Evolutionary conservation across 1,284 basidiomycete genomes (phyloP).

Genomic region (Singerocomus inundabilis): DNA sequence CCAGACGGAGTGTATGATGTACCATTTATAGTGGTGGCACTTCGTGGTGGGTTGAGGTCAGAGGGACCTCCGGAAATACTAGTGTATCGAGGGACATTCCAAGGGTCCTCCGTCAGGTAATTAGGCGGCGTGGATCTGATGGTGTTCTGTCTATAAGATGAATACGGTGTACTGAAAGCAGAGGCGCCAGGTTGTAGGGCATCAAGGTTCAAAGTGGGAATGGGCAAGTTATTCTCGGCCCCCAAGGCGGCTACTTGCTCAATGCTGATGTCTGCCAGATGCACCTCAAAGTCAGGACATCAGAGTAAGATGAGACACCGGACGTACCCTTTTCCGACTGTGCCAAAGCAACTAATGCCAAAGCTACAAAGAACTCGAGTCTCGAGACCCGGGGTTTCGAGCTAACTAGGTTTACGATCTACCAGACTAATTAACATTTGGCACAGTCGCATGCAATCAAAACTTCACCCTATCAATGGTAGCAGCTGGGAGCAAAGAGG

Average conservation of each 20-base stretch:
- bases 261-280: constrained; percentile 66
- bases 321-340: constrained; percentile 70
- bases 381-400: constrained; percentile 74
- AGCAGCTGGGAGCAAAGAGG: constrained; percentile 74
- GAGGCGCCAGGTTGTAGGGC: constrained; percentile 54
- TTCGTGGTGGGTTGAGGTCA: constrained; percentile 27
- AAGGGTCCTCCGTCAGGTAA: constrained; percentile 70
- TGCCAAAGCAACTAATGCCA: constrained; percentile 84
- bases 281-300: constrained; percentile 1
- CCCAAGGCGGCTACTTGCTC: constrained; percentile 76
- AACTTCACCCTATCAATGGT: constrained; percentile 75
- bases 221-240: constrained; percentile 68
- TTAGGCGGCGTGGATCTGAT: constrained; percentile 40
- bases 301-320: constrained; percentile 4
- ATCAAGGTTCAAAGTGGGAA: constrained; percentile 63
- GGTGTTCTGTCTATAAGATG: constrained; percentile 41
- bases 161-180: constrained; percentile 40
- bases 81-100: constrained; percentile 46
- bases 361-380: constrained; percentile 84
- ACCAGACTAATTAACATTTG: constrained; percentile 13
- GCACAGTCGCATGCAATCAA: neutral
- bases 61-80: constrained; percentile 11
- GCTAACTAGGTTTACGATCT: constrained; percentile 85
- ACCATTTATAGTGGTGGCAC: constrained; percentile 44
- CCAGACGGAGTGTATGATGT: constrained; percentile 61